phyloP scores from a whole-genome alignment of 2,329 filamentous ascomycete species.

The Epicoccum sorghinum region DNA sequence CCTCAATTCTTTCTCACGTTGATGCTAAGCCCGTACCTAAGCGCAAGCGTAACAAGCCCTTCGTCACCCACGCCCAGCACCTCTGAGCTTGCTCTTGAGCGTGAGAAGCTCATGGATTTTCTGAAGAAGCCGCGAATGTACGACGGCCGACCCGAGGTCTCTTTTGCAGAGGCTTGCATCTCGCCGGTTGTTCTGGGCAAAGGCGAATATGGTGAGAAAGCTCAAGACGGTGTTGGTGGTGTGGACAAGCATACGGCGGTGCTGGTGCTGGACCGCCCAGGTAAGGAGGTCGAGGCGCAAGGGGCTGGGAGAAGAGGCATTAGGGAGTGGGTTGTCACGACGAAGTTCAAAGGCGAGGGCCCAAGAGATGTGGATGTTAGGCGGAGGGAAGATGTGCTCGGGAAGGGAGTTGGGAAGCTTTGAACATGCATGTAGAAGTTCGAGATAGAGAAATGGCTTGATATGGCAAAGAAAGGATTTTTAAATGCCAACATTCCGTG shows the following conservation, averaged over 20 bases:
- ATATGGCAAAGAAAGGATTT: too few relatives aligned
- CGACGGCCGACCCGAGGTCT: constrained; percentile 39
- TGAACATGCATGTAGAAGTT: neutral
- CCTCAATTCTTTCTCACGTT: constrained; percentile 81
- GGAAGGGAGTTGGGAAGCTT: constrained; percentile 31
- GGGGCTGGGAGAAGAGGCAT: constrained; percentile 57
- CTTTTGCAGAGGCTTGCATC: constrained; percentile 54
- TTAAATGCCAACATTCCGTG: too few relatives aligned
- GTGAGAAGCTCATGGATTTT: constrained; percentile 51
- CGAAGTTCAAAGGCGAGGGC: constrained; percentile 62
- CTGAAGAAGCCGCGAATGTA: constrained; percentile 57
- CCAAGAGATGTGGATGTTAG: constrained; percentile 62
- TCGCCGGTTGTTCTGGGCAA: constrained; percentile 48
- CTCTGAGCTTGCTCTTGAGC: constrained; percentile 50
- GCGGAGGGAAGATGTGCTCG: constrained; percentile 52
- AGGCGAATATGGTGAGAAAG: constrained; percentile 43
- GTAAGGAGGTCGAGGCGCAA: constrained; percentile 60
- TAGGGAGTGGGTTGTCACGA: constrained; percentile 61
- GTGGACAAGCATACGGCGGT: constrained; percentile 58
- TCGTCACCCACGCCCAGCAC: constrained; percentile 32
- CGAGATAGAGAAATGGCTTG: too few relatives aligned
- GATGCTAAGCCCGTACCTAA: constrained; percentile 62
- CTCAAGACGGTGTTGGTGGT: constrained; percentile 39
- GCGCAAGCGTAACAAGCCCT: constrained; percentile 36
- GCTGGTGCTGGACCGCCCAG: constrained; percentile 60